Conservation (phyloP, 106 monocot genomes). For the Iris macrosiphon region DNA sequence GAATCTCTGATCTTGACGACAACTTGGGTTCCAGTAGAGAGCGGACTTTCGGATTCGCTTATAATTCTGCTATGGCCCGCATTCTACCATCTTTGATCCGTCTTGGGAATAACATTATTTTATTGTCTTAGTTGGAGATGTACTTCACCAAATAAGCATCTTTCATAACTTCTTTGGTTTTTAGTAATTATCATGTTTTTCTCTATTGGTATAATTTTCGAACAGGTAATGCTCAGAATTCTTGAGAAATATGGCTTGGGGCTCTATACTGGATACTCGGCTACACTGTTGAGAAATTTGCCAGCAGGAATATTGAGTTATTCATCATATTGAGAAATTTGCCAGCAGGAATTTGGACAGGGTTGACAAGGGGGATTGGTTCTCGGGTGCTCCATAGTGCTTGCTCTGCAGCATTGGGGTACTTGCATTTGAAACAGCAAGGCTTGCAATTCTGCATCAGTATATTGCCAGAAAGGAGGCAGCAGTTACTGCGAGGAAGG, state of each 20-base stretch:
- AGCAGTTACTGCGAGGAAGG: too few relatives aligned
- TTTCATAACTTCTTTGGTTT: too few relatives aligned
- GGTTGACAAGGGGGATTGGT: slow-evolving; percentile 65
- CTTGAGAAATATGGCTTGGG: slow-evolving; percentile 64
- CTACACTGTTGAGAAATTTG: slow-evolving; percentile 68
- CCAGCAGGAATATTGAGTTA: slow-evolving; percentile 79
- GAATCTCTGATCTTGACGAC: too few relatives aligned
- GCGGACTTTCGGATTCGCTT: too few relatives aligned
- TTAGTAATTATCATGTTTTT: too few relatives aligned
- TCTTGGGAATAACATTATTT: too few relatives aligned
- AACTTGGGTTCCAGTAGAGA: too few relatives aligned
- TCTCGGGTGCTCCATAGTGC: slow-evolving; percentile 85
- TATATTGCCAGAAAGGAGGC: slow-evolving; percentile 45
- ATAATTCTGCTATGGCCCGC: too few relatives aligned
- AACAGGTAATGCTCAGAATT: slow-evolving; percentile 43
- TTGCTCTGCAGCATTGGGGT: slow-evolving; percentile 86
- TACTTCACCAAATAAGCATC: too few relatives aligned
- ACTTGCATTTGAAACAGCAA: slow-evolving; percentile 78
- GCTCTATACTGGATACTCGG: slow-evolving; percentile 77
- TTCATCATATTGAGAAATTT: slow-evolving; percentile 87
- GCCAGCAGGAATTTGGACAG: slow-evolving; percentile 62
- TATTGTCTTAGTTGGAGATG: too few relatives aligned
- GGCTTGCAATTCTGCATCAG: slow-evolving; percentile 40
- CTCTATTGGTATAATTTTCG: too few relatives aligned
- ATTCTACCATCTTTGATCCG: too few relatives aligned